Evolutionary conservation across 108 stramenopile genomes (phyloP).

Genomic region (Skeletonema tropicum): DNA sequence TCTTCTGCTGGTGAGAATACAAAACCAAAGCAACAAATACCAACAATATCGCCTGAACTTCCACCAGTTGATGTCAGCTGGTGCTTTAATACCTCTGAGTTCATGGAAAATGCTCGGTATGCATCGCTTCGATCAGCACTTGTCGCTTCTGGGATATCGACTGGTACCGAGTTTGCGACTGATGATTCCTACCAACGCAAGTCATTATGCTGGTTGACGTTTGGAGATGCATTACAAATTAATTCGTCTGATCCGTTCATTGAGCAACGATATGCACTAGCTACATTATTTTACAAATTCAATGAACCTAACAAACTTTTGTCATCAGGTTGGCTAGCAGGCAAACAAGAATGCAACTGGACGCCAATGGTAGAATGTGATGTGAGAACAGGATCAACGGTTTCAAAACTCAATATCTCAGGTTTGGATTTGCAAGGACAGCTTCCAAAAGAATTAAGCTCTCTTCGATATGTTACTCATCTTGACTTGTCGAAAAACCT

Average conservation of each 20-base stretch:
- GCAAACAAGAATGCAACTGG: slow-evolving; percentile 41
- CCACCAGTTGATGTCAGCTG: slow-evolving; percentile 33
- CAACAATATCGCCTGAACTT: slow-evolving; percentile 15
- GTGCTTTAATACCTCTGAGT: slow-evolving; percentile 25
- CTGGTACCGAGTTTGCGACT: slow-evolving; percentile 23
- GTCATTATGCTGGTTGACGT: slow-evolving; percentile 43
- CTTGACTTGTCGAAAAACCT: slow-evolving; percentile 27
- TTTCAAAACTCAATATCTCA: slow-evolving; percentile 11
- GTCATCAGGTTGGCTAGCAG: slow-evolving; percentile 34
- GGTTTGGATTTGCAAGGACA: slow-evolving; percentile 8
- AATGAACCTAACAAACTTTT: slow-evolving; percentile 22
- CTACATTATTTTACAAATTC: slow-evolving; percentile 36
- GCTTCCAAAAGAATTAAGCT: slow-evolving; percentile 18
- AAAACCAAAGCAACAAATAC: background rate
- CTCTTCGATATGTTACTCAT: slow-evolving; percentile 17
- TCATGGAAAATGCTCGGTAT: slow-evolving; percentile 10
- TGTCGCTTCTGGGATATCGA: slow-evolving; percentile 28
- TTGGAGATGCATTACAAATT: slow-evolving; percentile 33
- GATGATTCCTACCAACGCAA: slow-evolving; percentile 42
- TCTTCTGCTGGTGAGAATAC: background rate
- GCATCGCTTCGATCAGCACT: slow-evolving; percentile 29
- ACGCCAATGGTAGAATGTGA: slow-evolving; percentile 36
- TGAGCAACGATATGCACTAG: slow-evolving; percentile 37
- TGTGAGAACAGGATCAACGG: slow-evolving; percentile 27
- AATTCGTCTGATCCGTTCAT: slow-evolving; percentile 28